Percentiles rank a stretch among this genome's conserved stretches.
Evolutionary conservation across 768 basidiomycete species (phyloP).

Genomic region (Multifurca ochricompacta): DNA sequence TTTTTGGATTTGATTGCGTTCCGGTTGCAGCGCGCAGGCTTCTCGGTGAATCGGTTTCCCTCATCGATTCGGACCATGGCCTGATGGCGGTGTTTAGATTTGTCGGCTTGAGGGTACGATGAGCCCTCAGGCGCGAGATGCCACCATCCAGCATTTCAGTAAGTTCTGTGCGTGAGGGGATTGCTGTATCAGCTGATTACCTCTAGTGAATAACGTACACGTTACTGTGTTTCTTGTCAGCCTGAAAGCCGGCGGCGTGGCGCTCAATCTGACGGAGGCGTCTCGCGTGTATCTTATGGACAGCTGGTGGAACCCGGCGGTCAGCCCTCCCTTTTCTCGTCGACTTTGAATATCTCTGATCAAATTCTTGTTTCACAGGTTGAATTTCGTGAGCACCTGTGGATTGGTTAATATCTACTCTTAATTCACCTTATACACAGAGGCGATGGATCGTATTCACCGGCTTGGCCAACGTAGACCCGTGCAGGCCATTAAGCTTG

Average conservation of each 20-base stretch:
- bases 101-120: conserved; percentile 95
- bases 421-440: conserved; percentile 32
- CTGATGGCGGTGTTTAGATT: conserved; percentile 40
- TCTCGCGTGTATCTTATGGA: conserved; percentile 96
- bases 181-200: not conserved
- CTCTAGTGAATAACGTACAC: conserved; percentile 78
- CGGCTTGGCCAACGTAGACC: conserved; percentile 92
- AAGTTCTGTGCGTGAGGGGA: conserved; percentile 25
- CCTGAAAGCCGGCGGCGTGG: conserved; percentile 93
- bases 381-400: conserved; percentile 60
- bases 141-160: conserved; percentile 94
- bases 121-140: conserved; percentile 93
- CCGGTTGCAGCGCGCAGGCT: conserved; percentile 85
- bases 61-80: not conserved
- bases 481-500: conserved; percentile 87
- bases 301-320: conserved; percentile 99
- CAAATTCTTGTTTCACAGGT: conserved; percentile 36
- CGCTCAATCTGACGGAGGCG: conserved; percentile 83
- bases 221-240: conserved; percentile 97
- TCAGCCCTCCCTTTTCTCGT: conserved; percentile 24
- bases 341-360: not conserved
- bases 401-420: not conserved
- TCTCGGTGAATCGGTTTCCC: conserved; percentile 49
- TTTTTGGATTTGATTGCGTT: conserved; percentile 92
- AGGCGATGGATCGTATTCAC: conserved; percentile 97